Evolutionary conservation across 1,284 basidiomycete genomes (phyloP).

Genomic region (Xanthoconium separans): DNA sequence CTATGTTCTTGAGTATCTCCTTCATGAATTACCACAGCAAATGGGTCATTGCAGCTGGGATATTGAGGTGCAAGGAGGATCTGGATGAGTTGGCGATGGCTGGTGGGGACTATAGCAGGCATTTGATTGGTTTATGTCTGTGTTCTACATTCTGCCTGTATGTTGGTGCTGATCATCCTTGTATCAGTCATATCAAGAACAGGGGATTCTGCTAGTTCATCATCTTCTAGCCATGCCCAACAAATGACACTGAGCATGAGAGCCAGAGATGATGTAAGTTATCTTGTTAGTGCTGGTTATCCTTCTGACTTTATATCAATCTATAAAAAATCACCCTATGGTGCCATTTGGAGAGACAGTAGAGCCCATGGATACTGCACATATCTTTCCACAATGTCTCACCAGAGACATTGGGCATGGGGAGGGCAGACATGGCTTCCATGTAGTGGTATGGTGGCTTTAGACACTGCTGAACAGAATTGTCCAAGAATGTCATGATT

Average conservation of each 20-base stretch:
- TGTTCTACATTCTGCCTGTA: background rate
- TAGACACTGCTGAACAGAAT: constrained; percentile 80
- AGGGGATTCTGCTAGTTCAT: too few species aligned
- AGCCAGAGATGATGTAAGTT: background rate
- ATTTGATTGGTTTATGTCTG: background rate
- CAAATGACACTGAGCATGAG: background rate
- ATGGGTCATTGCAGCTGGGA: background rate
- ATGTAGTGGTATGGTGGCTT: constrained; percentile 52
- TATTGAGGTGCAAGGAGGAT: background rate
- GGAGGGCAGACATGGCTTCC: constrained; percentile 54
- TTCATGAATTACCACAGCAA: background rate
- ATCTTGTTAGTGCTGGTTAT: background rate
- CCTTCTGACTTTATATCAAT: background rate
- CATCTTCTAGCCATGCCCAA: too few species aligned
- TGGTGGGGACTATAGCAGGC: background rate
- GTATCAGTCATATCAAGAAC: too few species aligned
- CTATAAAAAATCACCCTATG: too few species aligned
- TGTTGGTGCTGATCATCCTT: background rate
- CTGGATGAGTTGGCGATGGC: background rate
- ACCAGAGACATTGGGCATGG: background rate
- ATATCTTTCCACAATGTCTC: background rate
- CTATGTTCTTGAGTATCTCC: background rate
- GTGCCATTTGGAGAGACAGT: too few species aligned
- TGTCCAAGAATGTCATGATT: constrained; percentile 79
- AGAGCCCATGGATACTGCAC: too few species aligned